A percentile compares a stretch with the other conserved stretches of the same genome.
These are phyloP conservation scores for Phytopythium boreale DNA, from an alignment of 352 stramenopile species.

Conservation along the genomic window DNA sequence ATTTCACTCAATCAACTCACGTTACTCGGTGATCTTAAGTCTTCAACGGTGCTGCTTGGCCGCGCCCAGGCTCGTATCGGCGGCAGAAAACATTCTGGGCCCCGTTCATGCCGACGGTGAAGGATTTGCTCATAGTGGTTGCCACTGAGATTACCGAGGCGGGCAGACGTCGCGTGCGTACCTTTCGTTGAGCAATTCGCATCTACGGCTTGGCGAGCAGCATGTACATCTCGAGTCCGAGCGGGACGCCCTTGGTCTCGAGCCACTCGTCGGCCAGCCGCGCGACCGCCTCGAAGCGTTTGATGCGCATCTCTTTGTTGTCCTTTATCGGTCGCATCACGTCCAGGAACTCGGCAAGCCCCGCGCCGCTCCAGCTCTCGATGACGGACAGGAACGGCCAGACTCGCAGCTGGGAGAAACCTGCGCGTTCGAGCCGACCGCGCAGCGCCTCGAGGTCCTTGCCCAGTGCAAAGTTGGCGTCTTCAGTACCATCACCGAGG, in stretches of 20 bases:
- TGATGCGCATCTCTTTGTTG: neutral
- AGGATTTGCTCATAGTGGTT: no score
- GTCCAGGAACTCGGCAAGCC: conserved; percentile 29
- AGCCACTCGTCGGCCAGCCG: conserved; percentile 16
- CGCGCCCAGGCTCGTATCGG: no score
- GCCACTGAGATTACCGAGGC: no score
- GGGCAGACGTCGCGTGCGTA: no score
- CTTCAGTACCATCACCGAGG: conserved; percentile 23
- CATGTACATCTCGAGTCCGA: conserved; percentile 54
- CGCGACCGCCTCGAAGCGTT: conserved; percentile 3
- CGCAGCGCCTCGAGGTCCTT: conserved; percentile 37
- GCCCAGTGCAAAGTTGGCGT: conserved; percentile 31
- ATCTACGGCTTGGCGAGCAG: conserved; percentile 21
- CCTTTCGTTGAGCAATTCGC: no score
- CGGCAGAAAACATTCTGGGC: no score
- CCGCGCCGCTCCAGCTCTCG: conserved; percentile 45
- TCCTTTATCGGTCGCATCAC: conserved; percentile 6
- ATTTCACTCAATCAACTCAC: no score
- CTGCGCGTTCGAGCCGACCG: conserved; percentile 21
- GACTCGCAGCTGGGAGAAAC: conserved; percentile 31
- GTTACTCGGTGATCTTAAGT: no score
- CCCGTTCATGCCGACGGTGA: no score
- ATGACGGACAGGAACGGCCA: conserved; percentile 46
- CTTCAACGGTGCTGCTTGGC: no score
- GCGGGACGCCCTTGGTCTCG: conserved; percentile 30